phyloP scores from a whole-genome alignment of 257 asterid genomes.

The Nicotiana benthamiana region DNA sequence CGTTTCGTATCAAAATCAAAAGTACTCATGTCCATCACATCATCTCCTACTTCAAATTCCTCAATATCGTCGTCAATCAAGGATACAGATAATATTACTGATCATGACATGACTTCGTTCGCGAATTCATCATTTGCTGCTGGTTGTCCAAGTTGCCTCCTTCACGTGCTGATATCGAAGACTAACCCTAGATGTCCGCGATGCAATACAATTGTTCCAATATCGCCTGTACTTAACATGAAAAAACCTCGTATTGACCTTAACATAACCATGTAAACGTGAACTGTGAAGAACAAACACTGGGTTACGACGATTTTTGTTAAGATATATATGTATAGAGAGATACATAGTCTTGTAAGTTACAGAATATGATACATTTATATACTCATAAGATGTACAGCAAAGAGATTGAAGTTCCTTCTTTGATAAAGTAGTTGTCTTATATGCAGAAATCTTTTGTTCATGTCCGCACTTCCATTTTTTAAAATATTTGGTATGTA shows the following conservation, averaged over 20 bases:
- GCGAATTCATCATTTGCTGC: conserved; percentile 29
- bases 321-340: conserved; percentile 20
- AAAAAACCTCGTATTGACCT: conserved; percentile 75
- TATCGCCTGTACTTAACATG: conserved; percentile 22
- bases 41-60: conserved; percentile 39
- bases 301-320: conserved; percentile 16
- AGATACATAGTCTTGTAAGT: conserved; percentile 14
- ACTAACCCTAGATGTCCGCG: conserved; percentile 64
- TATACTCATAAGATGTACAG: no score
- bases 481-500: no score
- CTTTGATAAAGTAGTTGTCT: no score
- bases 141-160: conserved; percentile 62
- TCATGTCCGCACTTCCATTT: no score
- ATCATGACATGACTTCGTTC: conserved; percentile 31
- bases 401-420: no score
- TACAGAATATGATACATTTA: conserved; percentile 23
- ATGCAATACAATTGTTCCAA: conserved; percentile 41
- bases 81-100: not conserved
- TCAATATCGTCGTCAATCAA: conserved; percentile 52
- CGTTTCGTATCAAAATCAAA: conserved; percentile 31
- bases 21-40: conserved; percentile 27
- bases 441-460: not conserved
- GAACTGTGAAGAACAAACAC: not conserved
- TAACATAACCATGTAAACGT: conserved; percentile 49
- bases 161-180: conserved; percentile 51